Percentiles rank a stretch among this genome's conserved stretches.
Evolutionary conservation across 257 asterid genomes (phyloP).

Genomic region (Echium plantagineum): DNA sequence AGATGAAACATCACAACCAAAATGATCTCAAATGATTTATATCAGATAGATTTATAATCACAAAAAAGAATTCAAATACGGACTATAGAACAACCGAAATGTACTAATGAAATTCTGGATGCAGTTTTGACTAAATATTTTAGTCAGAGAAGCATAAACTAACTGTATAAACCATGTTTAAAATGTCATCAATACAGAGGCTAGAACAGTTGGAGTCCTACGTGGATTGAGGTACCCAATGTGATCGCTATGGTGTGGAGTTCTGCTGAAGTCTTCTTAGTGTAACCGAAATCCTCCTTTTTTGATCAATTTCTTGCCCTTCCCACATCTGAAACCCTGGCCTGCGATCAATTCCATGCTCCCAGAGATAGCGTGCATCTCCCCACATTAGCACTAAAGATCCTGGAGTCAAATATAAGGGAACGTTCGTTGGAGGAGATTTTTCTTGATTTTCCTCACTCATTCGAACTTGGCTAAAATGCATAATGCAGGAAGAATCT

Average conservation of each 20-base stretch:
- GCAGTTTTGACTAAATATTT: too few relatives aligned
- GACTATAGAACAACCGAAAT: too few relatives aligned
- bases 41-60: too few relatives aligned
- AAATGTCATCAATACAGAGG: too few relatives aligned
- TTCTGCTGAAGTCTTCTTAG: conserved; percentile 47
- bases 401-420: conserved; percentile 61
- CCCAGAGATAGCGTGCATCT: conserved; percentile 79
- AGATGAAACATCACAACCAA: too few relatives aligned
- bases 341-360: conserved; percentile 75
- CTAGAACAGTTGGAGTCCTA: too few relatives aligned
- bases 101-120: too few relatives aligned
- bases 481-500: conserved; percentile 80
- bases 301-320: conserved; percentile 50
- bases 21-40: too few relatives aligned
- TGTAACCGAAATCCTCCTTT: conserved; percentile 62
- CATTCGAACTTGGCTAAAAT: conserved; percentile 32
- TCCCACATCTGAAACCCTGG: conserved; percentile 68
- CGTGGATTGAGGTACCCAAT: too few relatives aligned
- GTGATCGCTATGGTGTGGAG: not conserved
- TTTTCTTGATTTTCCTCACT: not conserved
- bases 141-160: too few relatives aligned
- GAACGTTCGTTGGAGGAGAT: conserved; percentile 20
- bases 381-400: conserved; percentile 77
- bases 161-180: too few relatives aligned
- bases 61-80: too few relatives aligned